phyloP scores from a whole-genome alignment of 495 filamentous ascomycete species.

The Aspergillus homomorphus region DNA sequence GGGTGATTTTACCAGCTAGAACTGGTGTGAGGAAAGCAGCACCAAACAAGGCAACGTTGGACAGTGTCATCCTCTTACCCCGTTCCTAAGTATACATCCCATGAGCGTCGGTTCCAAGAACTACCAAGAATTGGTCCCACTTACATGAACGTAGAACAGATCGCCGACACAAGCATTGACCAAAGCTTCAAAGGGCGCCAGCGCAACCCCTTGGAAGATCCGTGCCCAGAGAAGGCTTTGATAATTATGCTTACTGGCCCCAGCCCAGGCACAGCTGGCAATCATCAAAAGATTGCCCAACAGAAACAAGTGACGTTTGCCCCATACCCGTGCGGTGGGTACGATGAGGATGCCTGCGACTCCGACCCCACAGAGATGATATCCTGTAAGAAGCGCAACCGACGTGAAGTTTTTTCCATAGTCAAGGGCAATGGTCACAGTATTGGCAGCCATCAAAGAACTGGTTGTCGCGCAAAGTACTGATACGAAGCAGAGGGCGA shows the following conservation, averaged over 20 bases:
- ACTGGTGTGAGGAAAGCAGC: constrained; percentile 91
- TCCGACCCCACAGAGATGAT: constrained; percentile 80
- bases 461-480: constrained; percentile 78
- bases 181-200: constrained; percentile 73
- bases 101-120: constrained; percentile 6
- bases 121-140: constrained; percentile 18
- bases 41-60: constrained; percentile 85
- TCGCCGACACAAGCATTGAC: constrained; percentile 78
- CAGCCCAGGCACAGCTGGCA: constrained; percentile 72
- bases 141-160: constrained; percentile 72
- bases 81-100: constrained; percentile 52
- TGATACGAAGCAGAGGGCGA: constrained; percentile 71
- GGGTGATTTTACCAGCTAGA: constrained; percentile 80
- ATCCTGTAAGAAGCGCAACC: constrained; percentile 81
- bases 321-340: constrained; percentile 84
- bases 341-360: constrained; percentile 79
- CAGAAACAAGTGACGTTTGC: constrained; percentile 84
- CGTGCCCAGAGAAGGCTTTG: constrained; percentile 70
- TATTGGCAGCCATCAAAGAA: constrained; percentile 85
- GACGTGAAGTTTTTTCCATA: constrained; percentile 61
- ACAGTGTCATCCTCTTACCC: constrained; percentile 85
- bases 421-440: constrained; percentile 62
- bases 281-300: constrained; percentile 74
- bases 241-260: constrained; percentile 63
- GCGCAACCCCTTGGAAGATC: constrained; percentile 70